Evolutionary conservation across 495 filamentous ascomycete genomes (phyloP).

Genomic region (Trichoderma gamsii): DNA sequence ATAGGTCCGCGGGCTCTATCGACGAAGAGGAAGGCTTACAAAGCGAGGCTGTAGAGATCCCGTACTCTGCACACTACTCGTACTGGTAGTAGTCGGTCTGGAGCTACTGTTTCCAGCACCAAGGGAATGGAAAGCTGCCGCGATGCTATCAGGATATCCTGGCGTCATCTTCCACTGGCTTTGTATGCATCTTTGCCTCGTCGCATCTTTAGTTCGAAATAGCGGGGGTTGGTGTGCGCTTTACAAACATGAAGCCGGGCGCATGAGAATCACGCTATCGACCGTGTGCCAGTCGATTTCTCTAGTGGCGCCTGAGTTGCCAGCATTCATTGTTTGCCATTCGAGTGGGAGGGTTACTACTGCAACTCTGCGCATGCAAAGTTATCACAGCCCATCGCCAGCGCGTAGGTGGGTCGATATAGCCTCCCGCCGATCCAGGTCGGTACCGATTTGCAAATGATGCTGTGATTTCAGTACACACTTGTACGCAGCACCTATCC

Average conservation of each 20-base stretch:
- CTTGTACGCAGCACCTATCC: not conserved
- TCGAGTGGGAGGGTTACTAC: not conserved
- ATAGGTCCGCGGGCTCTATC: not conserved
- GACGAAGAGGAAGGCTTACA: no score
- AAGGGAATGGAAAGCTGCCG: not conserved
- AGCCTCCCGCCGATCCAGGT: not conserved
- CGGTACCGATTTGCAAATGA: constrained; percentile 10
- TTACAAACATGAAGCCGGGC: not conserved
- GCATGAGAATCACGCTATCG: not conserved
- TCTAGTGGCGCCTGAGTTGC: constrained; percentile 11
- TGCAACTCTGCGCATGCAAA: constrained; percentile 9
- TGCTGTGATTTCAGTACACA: not conserved
- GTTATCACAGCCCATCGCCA: constrained; percentile 11
- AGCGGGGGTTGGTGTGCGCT: not conserved
- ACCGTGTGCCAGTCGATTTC: not conserved
- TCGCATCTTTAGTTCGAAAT: not conserved
- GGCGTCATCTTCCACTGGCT: not conserved
- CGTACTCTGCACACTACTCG: not conserved
- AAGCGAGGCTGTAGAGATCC: not conserved
- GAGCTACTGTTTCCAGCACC: not conserved
- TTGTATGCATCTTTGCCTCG: not conserved
- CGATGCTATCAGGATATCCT: not conserved
- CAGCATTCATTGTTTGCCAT: not conserved
- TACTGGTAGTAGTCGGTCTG: not conserved
- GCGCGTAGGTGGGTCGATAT: constrained; percentile 4